Evolutionary conservation across 192 early-diverging fungal species (phyloP).

Genomic region (Mortierella alpina): DNA sequence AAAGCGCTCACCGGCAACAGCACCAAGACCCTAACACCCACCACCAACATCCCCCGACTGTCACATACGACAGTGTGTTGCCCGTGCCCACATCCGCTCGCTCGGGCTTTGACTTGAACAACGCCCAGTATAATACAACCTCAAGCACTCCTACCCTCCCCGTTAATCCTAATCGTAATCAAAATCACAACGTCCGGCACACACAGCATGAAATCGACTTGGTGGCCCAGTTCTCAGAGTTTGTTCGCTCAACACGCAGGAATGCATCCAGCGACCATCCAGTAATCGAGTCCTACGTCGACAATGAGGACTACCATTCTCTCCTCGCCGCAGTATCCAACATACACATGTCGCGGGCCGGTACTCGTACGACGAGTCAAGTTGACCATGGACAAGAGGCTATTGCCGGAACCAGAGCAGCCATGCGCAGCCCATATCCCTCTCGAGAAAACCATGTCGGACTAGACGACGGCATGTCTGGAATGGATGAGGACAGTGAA

Average conservation of each 20-base stretch:
- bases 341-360: constrained; percentile 19
- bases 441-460: not conserved
- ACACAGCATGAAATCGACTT: not conserved
- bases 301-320: constrained; percentile 31
- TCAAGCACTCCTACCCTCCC: constrained; percentile 1
- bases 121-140: not conserved
- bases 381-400: not conserved
- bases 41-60: not conserved
- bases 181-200: not conserved
- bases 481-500: constrained; percentile 3
- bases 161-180: not conserved
- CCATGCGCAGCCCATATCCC: not conserved
- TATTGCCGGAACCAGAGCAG: not conserved
- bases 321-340: constrained; percentile 26
- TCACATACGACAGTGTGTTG: no score
- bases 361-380: not conserved
- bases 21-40: not conserved
- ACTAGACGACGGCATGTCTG: not conserved
- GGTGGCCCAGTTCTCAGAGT: constrained; percentile 17
- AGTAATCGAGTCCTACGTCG: constrained; percentile 31
- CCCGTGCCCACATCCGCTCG: no score
- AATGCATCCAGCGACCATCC: constrained; percentile 15
- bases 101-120: no score
- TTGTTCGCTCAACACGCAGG: constrained; percentile 20
- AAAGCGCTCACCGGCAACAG: not conserved